These are phyloP conservation scores for Handroanthus guayacan DNA, from an alignment of 257 asterid species.

Conservation along the genomic window DNA sequence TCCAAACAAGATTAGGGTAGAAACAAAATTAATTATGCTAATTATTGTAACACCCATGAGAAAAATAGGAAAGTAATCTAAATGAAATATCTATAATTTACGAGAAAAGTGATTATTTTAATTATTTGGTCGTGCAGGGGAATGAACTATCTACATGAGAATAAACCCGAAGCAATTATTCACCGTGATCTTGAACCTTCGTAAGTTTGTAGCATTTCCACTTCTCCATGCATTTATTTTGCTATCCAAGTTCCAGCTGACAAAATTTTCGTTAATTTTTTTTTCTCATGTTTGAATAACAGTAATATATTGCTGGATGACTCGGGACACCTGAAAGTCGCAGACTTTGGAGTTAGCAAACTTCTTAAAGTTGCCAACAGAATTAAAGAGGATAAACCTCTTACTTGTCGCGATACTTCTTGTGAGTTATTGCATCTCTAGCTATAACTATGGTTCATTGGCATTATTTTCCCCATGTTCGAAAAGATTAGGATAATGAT, in stretches of 20 bases:
- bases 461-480: background rate
- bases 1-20: constrained; percentile 3
- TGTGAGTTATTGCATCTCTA: constrained; percentile 60
- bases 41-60: background rate
- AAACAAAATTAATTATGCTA: background rate
- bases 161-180: constrained; percentile 83
- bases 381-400: constrained; percentile 73
- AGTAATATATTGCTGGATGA: constrained; percentile 95
- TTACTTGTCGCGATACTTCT: constrained; percentile 59
- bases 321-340: constrained; percentile 96
- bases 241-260: background rate
- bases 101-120: background rate
- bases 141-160: constrained; percentile 89
- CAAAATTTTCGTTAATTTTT: background rate
- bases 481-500: background rate
- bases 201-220: constrained; percentile 55
- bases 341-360: constrained; percentile 96
- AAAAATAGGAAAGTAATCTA: background rate
- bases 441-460: background rate
- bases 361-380: constrained; percentile 76
- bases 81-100: background rate
- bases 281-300: constrained; percentile 42
- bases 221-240: constrained; percentile 15
- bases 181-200: constrained; percentile 98
- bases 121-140: constrained; percentile 69